These are phyloP conservation scores for Adenanthera pavonina DNA, from an alignment of 306 rosid species.

Conservation along the genomic window DNA sequence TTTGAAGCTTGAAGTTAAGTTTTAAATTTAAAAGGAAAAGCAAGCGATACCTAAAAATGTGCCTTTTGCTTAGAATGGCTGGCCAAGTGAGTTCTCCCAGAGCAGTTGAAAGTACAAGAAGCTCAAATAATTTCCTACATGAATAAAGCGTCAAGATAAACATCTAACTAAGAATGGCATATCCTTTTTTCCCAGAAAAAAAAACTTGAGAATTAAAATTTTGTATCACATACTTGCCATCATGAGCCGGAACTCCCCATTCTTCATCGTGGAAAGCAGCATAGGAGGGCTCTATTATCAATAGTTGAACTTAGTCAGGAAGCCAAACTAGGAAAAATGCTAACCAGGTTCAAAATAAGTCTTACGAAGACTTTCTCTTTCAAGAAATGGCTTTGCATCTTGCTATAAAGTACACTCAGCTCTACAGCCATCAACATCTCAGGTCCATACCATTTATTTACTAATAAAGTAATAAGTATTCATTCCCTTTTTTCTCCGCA, in stretches of 20 bases:
- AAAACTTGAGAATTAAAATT: conserved; percentile 8
- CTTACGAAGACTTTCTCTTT: conserved; percentile 10
- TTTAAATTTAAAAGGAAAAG: background rate
- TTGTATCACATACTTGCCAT: conserved; percentile 69
- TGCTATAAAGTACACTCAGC: background rate
- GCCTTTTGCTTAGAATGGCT: conserved; percentile 74
- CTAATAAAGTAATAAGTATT: background rate
- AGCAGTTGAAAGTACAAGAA: conserved; percentile 78
- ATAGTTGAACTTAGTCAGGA: conserved; percentile 47
- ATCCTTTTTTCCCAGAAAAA: conserved; percentile 2
- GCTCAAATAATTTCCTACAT: conserved; percentile 81
- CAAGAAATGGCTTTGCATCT: conserved; percentile 4
- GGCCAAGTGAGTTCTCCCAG: conserved; percentile 89
- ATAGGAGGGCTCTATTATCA: conserved; percentile 63
- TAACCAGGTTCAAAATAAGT: conserved; percentile 18
- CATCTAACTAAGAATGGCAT: conserved; percentile 12
- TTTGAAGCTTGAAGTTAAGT: conserved; percentile 1
- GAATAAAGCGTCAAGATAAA: conserved; percentile 38
- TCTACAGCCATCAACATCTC: conserved; percentile 18
- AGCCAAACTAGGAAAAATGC: conserved; percentile 27
- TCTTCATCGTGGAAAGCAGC: conserved; percentile 82
- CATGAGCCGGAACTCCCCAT: conserved; percentile 88
- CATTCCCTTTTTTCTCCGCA: conserved; percentile 29
- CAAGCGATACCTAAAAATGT: conserved; percentile 70
- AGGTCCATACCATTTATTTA: conserved; percentile 9